phyloP scores from a whole-genome alignment of 805 yeast species.

The Schizosaccharomyces pombe region ASM294v3 CU329670.1:2651001-2651500 shows the following conservation, averaged over 20 bases:
- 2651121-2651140: constrained; percentile 85
- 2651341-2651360: constrained; percentile 47
- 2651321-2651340: constrained; percentile 59
- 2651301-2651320: constrained; percentile 93
- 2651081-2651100: constrained; percentile 82
- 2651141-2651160: constrained; percentile 70
- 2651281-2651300: constrained; percentile 87
- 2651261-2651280: constrained; percentile 71
- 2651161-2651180: constrained; percentile 88
- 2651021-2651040: constrained; percentile 57
- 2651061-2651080: constrained; percentile 73
- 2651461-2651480: constrained; percentile 56
- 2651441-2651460: constrained; percentile 38
- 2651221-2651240: constrained; percentile 86
- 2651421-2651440: constrained; percentile 50
- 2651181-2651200: constrained; percentile 74
- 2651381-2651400: constrained; percentile 41
- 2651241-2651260: constrained; percentile 86
- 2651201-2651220: constrained; percentile 80
- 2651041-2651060: constrained; percentile 69
- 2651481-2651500: constrained; percentile 35
- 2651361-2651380: constrained; percentile 43
- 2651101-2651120: constrained; percentile 91
- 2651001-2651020: constrained; percentile 59
- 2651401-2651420: constrained; percentile 54